These are phyloP conservation scores for Hyaloscypha finlandica DNA, from an alignment of 495 filamentous ascomycete genomes.

Conservation along the genomic window DNA sequence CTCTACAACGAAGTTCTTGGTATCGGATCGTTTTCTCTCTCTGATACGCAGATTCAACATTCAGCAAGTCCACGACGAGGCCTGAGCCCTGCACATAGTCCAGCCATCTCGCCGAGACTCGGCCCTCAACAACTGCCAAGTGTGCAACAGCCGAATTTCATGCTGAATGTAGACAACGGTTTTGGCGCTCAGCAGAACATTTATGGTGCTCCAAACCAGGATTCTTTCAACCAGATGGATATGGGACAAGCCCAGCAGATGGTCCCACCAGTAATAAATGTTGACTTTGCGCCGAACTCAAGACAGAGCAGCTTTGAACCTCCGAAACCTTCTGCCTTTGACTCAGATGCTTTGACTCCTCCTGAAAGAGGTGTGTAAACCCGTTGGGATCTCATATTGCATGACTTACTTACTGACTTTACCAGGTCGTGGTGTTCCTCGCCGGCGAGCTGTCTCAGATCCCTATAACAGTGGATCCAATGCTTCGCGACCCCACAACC, in stretches of 20 bases:
- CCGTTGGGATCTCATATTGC: constrained; percentile 37
- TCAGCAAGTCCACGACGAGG: constrained; percentile 52
- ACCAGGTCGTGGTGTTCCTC: constrained; percentile 42
- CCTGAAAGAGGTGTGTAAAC: constrained; percentile 74
- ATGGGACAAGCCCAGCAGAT: constrained; percentile 73
- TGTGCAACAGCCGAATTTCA: constrained; percentile 50
- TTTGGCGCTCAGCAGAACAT: constrained; percentile 50
- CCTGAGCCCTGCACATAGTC: constrained; percentile 79
- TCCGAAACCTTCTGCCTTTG: constrained; percentile 58
- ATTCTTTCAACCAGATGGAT: constrained; percentile 62
- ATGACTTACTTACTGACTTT: constrained; percentile 24
- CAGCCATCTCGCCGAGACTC: constrained; percentile 81
- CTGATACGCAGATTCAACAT: constrained; percentile 63
- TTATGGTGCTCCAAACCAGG: constrained; percentile 52
- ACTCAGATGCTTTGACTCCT: constrained; percentile 80
- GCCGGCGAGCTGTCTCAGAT: constrained; percentile 74
- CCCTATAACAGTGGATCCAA: constrained; percentile 54
- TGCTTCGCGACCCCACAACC: constrained; percentile 43
- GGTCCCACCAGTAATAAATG: constrained; percentile 86
- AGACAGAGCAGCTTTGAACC: constrained; percentile 70
- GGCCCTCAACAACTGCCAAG: constrained; percentile 68
- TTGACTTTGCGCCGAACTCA: constrained; percentile 82
- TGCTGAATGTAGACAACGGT: constrained; percentile 41
- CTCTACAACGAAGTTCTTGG: constrained; percentile 77
- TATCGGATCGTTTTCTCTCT: constrained; percentile 79